Evolutionary conservation across 768 basidiomycete genomes (phyloP), one percentile per base, ranked within the genome.

Genomic region (Boletus bicolor): DNA sequence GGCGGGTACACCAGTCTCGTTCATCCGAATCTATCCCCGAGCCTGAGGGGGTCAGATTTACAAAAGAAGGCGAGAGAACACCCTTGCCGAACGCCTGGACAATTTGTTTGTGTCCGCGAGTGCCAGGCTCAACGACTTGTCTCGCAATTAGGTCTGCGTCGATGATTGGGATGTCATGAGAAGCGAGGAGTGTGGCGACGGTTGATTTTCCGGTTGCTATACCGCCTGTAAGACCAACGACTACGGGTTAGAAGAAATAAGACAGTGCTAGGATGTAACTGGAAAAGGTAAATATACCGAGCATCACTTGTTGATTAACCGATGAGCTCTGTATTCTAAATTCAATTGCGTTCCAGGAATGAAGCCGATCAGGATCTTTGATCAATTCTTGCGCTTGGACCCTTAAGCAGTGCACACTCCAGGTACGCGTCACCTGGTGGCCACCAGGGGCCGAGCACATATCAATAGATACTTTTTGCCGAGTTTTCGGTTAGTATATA

Each of bases 171-270:
- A 98, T 74, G 32, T 71, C 64, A 61, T 85, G 85, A 0, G 78
- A 75, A 49, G 80, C 79, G 36, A 98, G 77, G 41, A 94, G 77
- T 7, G 74, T 72, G 0, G 94, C 91, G 11, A 94, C 97, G 12
- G 93, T 90, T 0, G 95, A 97, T 75, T 99, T 99, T 51, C 96
- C 94, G 7, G 93, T 94, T 21, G 94, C 92, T 55, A 99, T 98
- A 2, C 95, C 93, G 8, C 97, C 97, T 30, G 96, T 98, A 21
- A 99, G 82, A 39, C 97, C 96, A 58, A 97, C 82, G 55, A 98
- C 95, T 96, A 7, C 2, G 12, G 4, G 11, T 42, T 24, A 51
- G 26, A 53, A 44, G 35, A 44, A 21, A 38, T 63, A 11, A 44
- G 51, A 37, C 28, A 12, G 6, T 15, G 38, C 26, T 1, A 7